Base-by-base conservation (phyloP, 768 basidiomycete species). In the Boletus bicolor region DNA sequence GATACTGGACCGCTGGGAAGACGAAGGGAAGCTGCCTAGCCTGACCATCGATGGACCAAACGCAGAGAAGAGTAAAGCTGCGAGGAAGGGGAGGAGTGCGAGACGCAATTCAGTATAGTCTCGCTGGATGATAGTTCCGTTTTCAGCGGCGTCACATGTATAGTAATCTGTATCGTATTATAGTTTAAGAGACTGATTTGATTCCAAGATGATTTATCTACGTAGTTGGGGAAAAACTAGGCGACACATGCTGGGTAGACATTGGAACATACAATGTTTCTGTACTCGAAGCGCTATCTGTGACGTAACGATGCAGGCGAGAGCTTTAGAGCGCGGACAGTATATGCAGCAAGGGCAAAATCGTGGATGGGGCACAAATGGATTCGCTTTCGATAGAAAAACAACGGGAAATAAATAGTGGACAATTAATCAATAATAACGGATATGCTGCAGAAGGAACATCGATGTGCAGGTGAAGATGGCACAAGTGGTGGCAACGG, bases 11-110 rank as follows among this genome's bases (percentile, higher is more conserved):
- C 82, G 85, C 60, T 87, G 93, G 81, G 86, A 91, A 47, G 86
- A 86, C 15, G 89, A 96, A 62, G 93, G 91, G 5, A 79, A 79
- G 54, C 76, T 98, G n/a, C 93, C 93, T 1, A 83, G 80, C n/a
- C 76, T 85, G 21, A 75, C 81, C 55, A 82, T 91, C 44, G 83
- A 85, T 53, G 85, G 82, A 15, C 79, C 79, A 53, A 76, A 74
- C 7, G 70, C 72, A 4, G 67, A 61, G 28, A 72, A 73, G 47
- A 77, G 76, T 45, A 87, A 76, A 67, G 59, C 63, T 5, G 55
- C 56, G 3, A 84, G 82, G 72, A 89, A 87, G 69, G 91, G 91
- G 14, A 78, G 82, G 63, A 88, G 89, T 65, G 87, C 82, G 21
- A 79, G 91, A 53, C 79, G 91, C 44, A 92, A 93, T 69, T 92